Conservation (phyloP, 306 rosid species). For the Malus sieversii region DNA sequence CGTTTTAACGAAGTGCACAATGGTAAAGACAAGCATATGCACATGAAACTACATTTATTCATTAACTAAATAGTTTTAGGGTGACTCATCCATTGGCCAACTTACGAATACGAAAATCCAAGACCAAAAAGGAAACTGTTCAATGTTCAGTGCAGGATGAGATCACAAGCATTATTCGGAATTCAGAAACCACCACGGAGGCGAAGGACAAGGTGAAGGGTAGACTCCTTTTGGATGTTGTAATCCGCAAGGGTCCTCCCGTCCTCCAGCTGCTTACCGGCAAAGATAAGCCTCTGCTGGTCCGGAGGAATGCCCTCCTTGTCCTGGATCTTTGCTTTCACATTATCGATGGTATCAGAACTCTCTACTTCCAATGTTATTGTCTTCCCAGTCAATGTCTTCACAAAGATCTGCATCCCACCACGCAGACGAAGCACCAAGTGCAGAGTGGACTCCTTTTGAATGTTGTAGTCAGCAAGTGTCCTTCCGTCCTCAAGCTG, state of each 20-base stretch:
- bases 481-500: constrained; percentile 22
- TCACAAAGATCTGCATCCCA: neutral
- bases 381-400: constrained; percentile 9
- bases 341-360: constrained; percentile 11
- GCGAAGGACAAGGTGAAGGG: constrained; percentile 15
- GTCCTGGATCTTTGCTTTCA: constrained; percentile 23
- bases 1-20: too few species aligned
- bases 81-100: neutral
- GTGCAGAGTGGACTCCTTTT: constrained; percentile 20
- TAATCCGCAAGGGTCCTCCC: constrained; percentile 16
- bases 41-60: neutral
- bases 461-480: constrained; percentile 15
- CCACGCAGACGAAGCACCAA: constrained; percentile 17
- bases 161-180: neutral
- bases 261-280: constrained; percentile 16
- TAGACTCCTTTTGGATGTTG: constrained; percentile 15
- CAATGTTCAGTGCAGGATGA: neutral
- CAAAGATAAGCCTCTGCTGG: constrained; percentile 20
- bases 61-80: neutral
- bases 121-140: neutral
- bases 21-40: neutral
- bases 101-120: neutral
- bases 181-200: constrained; percentile 17
- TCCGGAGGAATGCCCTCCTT: constrained; percentile 24
- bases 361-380: constrained; percentile 17